Evolutionary conservation across 2,329 filamentous ascomycete genomes (phyloP), one percentile per base, ranked within the genome.

Genomic region (Botrytis tulipae): DNA sequence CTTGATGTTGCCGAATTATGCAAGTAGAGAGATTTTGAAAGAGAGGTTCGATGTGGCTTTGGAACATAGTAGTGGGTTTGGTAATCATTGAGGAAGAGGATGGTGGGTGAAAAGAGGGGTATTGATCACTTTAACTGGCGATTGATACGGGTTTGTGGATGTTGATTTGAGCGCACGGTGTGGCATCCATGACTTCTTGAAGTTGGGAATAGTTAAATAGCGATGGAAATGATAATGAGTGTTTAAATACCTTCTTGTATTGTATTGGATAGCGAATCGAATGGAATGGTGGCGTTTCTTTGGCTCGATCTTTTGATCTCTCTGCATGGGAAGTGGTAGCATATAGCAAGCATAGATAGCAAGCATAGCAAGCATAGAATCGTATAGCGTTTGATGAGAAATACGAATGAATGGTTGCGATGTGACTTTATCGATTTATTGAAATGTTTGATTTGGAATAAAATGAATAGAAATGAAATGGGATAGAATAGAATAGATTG

Each of bases 11-110:
- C 96, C 96, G 1, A 91, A 95, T 82, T 99, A 98, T 82, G 86
- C 84, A 71, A 89, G 88, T 57, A 89, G 86, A 80, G 90, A 92
- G 74, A 88, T 92, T 51, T 81, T 99, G 80, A 87, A 87, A 81
- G 86, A 91, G 83, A 93, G 95, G 79, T 83, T 99, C 79, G 87
- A 85, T n/a, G 90, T 97, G 86, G 96, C 96, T 70, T 85, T 99
- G 80, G 90, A 95, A 83, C 96, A 98, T 82, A 90, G 92, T 12
- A 91, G 92, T 80, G 95, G 96, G 0, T 98, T 98, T 84, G 96
- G 95, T 35, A 92, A 93, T 85, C 90, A 92, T 76, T 95, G 44
- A 16, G 14, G 16, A 32, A 16, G 60, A 46, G n/a, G 9, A 25
- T 22, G 42, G n/a, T 10, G 59, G 14, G 54, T 44, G 35, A 16